phyloP scores from a whole-genome alignment of 2,329 filamentous ascomycete genomes.

The Camillea tinctor region DNA sequence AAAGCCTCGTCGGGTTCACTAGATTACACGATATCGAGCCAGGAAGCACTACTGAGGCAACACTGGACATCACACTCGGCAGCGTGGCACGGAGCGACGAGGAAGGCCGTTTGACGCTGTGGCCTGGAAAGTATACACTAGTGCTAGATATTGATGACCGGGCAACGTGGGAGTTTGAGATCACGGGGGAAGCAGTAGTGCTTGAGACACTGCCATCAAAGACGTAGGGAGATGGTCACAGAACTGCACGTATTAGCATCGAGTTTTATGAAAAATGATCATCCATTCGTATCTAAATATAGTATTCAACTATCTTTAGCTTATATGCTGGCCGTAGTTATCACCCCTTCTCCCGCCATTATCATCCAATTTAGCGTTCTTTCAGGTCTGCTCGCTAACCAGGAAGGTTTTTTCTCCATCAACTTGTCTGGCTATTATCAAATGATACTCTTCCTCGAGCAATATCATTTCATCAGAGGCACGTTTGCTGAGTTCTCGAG shows the following conservation, averaged over 20 bases:
- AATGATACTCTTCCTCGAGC: no score
- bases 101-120: slow-evolving; percentile 49
- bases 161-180: slow-evolving; percentile 41
- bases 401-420: no score
- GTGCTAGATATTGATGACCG: slow-evolving; percentile 44
- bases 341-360: no score
- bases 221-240: slow-evolving; percentile 2
- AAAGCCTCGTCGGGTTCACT: slow-evolving; percentile 50
- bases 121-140: slow-evolving; percentile 51
- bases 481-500: no score
- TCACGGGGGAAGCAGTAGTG: slow-evolving; percentile 43
- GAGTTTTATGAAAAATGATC: background rate
- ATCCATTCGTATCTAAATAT: no score
- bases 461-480: no score
- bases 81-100: slow-evolving; percentile 49
- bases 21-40: slow-evolving; percentile 41
- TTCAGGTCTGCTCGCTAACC: no score
- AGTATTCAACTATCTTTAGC: no score
- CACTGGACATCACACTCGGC: slow-evolving; percentile 46
- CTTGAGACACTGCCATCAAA: slow-evolving; percentile 37
- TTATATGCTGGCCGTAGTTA: no score
- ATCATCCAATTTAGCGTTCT: no score
- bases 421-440: no score
- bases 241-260: background rate
- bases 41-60: slow-evolving; percentile 30